Percentiles rank a stretch among this genome's conserved stretches.
phyloP scores from a whole-genome alignment of 345 rosid species.

The Odontarrhena argentea region DNA sequence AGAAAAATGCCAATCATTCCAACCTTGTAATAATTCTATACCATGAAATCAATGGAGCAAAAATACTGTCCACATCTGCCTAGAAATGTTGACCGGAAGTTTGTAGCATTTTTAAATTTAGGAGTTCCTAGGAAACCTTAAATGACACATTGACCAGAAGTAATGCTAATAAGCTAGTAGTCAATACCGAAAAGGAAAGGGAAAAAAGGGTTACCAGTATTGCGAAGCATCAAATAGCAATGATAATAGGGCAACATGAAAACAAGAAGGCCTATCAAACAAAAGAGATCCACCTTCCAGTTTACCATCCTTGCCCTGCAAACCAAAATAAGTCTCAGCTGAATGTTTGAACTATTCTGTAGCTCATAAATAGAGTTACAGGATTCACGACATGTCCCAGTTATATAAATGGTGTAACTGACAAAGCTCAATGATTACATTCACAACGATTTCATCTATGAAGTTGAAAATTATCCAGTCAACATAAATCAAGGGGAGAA shows the following conservation, averaged over 20 bases:
- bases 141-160: background rate
- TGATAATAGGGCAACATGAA: conserved; percentile 96
- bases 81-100: background rate
- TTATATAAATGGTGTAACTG: background rate
- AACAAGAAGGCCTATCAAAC: conserved; percentile 85
- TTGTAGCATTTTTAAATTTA: background rate
- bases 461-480: conserved; percentile 4
- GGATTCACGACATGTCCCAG: background rate
- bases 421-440: conserved; percentile 5
- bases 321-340: conserved; percentile 5
- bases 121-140: background rate
- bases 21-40: background rate
- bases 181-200: background rate
- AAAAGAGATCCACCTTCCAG: conserved; percentile 95
- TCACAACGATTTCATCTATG: background rate
- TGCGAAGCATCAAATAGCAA: conserved; percentile 95
- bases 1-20: conserved; percentile 2
- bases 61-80: conserved; percentile 11
- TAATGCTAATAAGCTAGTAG: background rate
- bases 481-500: conserved; percentile 1
- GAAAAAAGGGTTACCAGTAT: conserved; percentile 57
- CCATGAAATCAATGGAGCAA: conserved; percentile 3
- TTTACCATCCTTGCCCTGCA: conserved; percentile 89
- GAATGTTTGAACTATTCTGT: background rate
- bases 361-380: background rate